Base-by-base conservation (phyloP, 495 filamentous ascomycete genomes). In the Penicillium goetzii region DNA sequence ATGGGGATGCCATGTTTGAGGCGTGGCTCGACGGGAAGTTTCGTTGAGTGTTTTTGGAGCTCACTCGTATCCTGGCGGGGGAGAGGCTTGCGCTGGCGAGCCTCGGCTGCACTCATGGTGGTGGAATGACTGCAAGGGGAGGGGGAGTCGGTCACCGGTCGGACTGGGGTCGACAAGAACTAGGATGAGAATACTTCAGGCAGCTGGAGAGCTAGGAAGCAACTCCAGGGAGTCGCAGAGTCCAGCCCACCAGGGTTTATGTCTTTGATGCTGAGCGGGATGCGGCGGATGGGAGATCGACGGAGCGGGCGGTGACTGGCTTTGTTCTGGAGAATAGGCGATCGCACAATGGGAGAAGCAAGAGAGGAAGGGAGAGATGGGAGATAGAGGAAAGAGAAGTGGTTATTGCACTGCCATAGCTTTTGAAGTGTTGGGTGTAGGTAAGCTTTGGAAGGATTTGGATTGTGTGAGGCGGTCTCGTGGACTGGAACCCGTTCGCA, bases 1-100 rank as follows among this genome's bases (percentile, higher is more conserved):
- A 85, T 83, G 14, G 83, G 72, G 38, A 83, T 75, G 40, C 89
- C 87, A 83, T 95, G 87, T 69, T 89, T 89, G 49, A 89, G 80
- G 53, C 84, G 81, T 55, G 75, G 80, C 59, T 80, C 79, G 36
- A 61, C 73, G 71, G 66, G 56, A 0, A 62, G 64, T 49, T 68
- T 68, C 23, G 58, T 69, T 4, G 66, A 69, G 15, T 65, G 64
- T 62, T 74, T 68, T 58, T 59, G 56, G 23, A 62, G 64, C 51
- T 72, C 68, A 62, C 30, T 65, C 26, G 36, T 45, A 26, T 60
- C 55, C 51, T 59, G 55, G 30, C 43, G 41, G 50, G 70, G 60
- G 50, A 63, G 40, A 40, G 72, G 74, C 71, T 73, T 74, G 66
- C 79, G 78, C 56, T 76, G 79, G 67, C 75, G 80, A 64, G 79